phyloP scores from a whole-genome alignment of 345 rosid genomes.

The Turnera subulata region DNA sequence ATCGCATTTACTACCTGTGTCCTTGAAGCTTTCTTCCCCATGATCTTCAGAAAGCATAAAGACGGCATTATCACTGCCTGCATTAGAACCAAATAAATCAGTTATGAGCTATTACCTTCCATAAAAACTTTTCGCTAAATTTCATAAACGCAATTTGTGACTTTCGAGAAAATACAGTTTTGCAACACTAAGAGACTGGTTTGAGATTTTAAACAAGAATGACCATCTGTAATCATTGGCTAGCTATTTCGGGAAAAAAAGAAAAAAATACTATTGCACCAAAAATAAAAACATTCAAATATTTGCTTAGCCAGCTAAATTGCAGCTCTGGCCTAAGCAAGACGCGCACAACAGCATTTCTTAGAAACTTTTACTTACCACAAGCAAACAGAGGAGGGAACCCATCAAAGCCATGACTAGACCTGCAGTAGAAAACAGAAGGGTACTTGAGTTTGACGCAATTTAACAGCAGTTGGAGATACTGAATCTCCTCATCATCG shows the following conservation, averaged over 20 bases:
- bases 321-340: too few species aligned
- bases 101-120: too few species aligned
- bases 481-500: not conserved
- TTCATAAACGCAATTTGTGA: not conserved
- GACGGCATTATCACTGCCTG: constrained; percentile 83
- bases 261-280: too few species aligned
- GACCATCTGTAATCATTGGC: not conserved
- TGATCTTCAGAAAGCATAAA: constrained; percentile 67
- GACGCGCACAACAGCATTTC: not conserved
- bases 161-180: not conserved
- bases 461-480: not conserved
- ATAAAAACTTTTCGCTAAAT: too few species aligned
- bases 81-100: constrained; percentile 3
- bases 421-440: constrained; percentile 37
- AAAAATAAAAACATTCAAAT: too few species aligned
- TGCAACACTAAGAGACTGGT: not conserved
- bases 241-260: too few species aligned
- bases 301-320: not conserved
- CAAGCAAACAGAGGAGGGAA: constrained; percentile 68
- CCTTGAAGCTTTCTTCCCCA: constrained; percentile 64
- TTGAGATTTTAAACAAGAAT: not conserved
- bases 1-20: constrained; percentile 39
- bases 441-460: not conserved
- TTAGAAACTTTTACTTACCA: constrained; percentile 51
- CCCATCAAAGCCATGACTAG: constrained; percentile 93